A percentile compares a stretch with the other conserved stretches of the same genome.
Evolutionary conservation across 2,329 filamentous ascomycete species (phyloP).

Genomic region (Diaporthe vaccinii): DNA sequence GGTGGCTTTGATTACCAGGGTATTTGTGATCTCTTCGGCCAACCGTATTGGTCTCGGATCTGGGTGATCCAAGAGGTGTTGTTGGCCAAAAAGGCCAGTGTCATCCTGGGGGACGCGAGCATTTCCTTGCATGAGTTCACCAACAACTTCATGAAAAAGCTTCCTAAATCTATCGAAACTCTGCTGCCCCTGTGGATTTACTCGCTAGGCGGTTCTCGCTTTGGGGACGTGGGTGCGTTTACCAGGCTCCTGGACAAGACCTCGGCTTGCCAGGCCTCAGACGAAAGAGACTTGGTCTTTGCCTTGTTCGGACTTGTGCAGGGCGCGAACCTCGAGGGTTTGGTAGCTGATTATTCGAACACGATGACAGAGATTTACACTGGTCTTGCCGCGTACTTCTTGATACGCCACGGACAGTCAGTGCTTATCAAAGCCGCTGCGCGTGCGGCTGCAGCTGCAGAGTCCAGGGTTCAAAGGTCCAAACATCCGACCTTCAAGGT

Average conservation of each 20-base stretch:
- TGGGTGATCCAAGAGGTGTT: conserved; percentile 17
- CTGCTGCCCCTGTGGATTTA: not conserved
- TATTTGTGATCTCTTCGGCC: not conserved
- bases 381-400: conserved; percentile 4
- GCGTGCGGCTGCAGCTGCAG: too few relatives aligned
- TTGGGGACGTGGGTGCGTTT: not conserved
- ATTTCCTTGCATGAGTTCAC: not conserved
- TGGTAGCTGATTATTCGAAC: conserved; percentile 9
- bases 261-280: not conserved
- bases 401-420: not conserved
- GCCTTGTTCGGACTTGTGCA: not conserved
- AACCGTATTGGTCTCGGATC: not conserved
- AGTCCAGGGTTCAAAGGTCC: not conserved
- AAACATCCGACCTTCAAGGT: too few relatives aligned
- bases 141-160: not conserved
- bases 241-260: not conserved
- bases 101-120: not conserved
- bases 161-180: not conserved
- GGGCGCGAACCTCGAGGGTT: not conserved
- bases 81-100: not conserved
- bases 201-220: not conserved
- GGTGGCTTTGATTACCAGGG: not conserved
- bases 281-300: conserved; percentile 12
- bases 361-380: not conserved
- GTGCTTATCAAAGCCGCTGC: not conserved